phyloP scores from a whole-genome alignment of 768 basidiomycete species.

The Candolleomyces eurysporus region DNA sequence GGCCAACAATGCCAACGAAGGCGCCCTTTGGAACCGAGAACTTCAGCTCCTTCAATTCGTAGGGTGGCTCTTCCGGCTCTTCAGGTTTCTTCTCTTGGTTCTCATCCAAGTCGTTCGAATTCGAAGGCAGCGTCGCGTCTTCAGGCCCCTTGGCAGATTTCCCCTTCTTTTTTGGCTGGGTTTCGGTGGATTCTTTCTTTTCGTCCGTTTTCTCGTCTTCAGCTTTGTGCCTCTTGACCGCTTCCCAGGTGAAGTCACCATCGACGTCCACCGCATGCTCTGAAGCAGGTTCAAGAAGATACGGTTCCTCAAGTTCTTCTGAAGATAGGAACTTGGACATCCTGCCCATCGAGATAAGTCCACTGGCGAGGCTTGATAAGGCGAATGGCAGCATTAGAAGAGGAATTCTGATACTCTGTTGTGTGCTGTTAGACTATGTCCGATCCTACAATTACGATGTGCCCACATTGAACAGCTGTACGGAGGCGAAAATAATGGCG shows the following conservation, averaged over 20 bases:
- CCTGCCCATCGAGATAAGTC: slow-evolving; percentile 47
- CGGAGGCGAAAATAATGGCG: slow-evolving; percentile 52
- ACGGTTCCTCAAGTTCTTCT: slow-evolving; percentile 52
- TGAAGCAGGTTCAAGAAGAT: slow-evolving; percentile 38
- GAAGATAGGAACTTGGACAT: slow-evolving; percentile 48
- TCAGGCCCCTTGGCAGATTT: neutral
- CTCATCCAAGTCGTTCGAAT: neutral
- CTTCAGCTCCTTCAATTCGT: slow-evolving; percentile 46
- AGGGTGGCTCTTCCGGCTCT: slow-evolving; percentile 40
- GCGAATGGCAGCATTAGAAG: slow-evolving; percentile 56
- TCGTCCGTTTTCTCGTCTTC: slow-evolving; percentile 10
- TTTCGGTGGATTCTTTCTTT: neutral
- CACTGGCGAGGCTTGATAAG: slow-evolving; percentile 45
- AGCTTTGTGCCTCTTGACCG: slow-evolving; percentile 16
- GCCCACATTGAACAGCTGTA: slow-evolving; percentile 61
- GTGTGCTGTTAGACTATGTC: neutral
- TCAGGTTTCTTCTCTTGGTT: neutral
- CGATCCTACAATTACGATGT: neutral
- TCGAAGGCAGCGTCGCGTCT: too few species aligned
- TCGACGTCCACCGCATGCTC: slow-evolving; percentile 43
- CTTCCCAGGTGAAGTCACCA: slow-evolving; percentile 55
- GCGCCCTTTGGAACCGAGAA: slow-evolving; percentile 50
- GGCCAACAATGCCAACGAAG: slow-evolving; percentile 70
- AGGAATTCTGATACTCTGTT: slow-evolving; percentile 54
- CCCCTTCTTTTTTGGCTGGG: slow-evolving; percentile 13